Percentiles rank a stretch among this genome's conserved stretches.
These are phyloP conservation scores for Shiraia sp. DNA, from an alignment of 2,329 filamentous ascomycete species.

Conservation along the genomic window DNA sequence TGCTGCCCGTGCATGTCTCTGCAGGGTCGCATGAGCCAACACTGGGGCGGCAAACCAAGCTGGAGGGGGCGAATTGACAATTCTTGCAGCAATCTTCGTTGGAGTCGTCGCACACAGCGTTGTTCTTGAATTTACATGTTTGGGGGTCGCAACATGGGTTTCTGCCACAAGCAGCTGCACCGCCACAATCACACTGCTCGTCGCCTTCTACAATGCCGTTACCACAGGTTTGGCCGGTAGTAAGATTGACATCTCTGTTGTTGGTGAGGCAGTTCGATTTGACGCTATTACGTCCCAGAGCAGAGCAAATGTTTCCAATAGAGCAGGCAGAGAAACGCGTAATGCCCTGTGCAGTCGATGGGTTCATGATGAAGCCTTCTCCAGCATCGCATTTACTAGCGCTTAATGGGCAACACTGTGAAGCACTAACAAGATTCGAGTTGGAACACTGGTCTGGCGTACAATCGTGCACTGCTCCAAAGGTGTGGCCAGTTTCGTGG, in stretches of 20 bases:
- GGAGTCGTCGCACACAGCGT: constrained; percentile 78
- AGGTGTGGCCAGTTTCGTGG: constrained; percentile 92
- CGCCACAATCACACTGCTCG: constrained; percentile 96
- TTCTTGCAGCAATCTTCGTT: constrained; percentile 82
- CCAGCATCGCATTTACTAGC: constrained; percentile 70
- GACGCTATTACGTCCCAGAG: constrained; percentile 75
- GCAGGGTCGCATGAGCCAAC: constrained; percentile 82
- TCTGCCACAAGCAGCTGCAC: constrained; percentile 67
- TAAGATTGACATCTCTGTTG: constrained; percentile 81
- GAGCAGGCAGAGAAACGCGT: constrained; percentile 83
- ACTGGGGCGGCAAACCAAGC: constrained; percentile 77
- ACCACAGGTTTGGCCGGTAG: constrained; percentile 83
- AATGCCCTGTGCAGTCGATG: constrained; percentile 75
- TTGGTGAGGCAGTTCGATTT: constrained; percentile 77
- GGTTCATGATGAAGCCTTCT: constrained; percentile 93
- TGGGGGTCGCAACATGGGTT: constrained; percentile 82
- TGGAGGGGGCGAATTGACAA: constrained; percentile 69
- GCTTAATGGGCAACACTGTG: constrained; percentile 81
- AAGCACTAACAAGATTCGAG: constrained; percentile 60
- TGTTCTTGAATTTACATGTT: constrained; percentile 81
- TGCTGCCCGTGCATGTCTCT: constrained; percentile 77
- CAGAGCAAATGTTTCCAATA: constrained; percentile 91
- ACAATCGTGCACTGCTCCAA: constrained; percentile 95
- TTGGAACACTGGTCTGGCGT: constrained; percentile 67
- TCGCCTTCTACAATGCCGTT: constrained; percentile 95